Evolutionary conservation across 345 rosid genomes (phyloP), one percentile per base, ranked within the genome.

Genomic region (Microthlaspi erraticum): DNA sequence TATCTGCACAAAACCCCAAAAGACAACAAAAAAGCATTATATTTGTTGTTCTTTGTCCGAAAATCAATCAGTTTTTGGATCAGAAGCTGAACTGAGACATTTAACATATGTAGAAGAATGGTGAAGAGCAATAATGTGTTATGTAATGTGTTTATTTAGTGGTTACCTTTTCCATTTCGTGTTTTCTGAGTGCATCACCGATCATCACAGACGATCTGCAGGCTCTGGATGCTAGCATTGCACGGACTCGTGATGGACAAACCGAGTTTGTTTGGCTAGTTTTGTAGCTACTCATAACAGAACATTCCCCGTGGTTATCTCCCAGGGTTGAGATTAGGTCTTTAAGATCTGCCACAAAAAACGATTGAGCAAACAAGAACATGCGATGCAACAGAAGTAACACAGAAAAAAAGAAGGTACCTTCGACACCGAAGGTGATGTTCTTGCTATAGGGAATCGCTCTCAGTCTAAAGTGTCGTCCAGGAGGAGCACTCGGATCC

Each of bases 401-500:
- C 16, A 10, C 11, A 58, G 38, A 18, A 18, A 41, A 4, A 3
- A 10, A 11, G 6, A 42, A 10, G 44, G 44, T 82, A 91, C 99
- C 99, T 89, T 87, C 97, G 12, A 81, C 85, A 59, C 99, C 99
- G 80, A 94, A 94, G 73, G 91, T 91, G 78, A 89, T 85, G 72
- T 84, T 94, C 81, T 94, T 89, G 80, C 98, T 94, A 79, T 91
- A 91, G 53, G 96, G 99, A 68, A 94, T 82, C 5, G 96, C 89
- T 80, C 85, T 84, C 45, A 94, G 46, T 76, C 79, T 87, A 80
- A 85, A 91, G 55, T 71, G 97, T 51, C 68, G 71, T 46, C 99
- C 99, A 1, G 91, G 89, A 36, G 85, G 82, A 73, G 91, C 96
- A 78, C 72, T 70, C 6, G 72, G 82, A 81, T 91, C 87, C 84